Evolutionary conservation across 176 grass and related monocot species (phyloP).

Genomic region (Oryza officinalis): DNA sequence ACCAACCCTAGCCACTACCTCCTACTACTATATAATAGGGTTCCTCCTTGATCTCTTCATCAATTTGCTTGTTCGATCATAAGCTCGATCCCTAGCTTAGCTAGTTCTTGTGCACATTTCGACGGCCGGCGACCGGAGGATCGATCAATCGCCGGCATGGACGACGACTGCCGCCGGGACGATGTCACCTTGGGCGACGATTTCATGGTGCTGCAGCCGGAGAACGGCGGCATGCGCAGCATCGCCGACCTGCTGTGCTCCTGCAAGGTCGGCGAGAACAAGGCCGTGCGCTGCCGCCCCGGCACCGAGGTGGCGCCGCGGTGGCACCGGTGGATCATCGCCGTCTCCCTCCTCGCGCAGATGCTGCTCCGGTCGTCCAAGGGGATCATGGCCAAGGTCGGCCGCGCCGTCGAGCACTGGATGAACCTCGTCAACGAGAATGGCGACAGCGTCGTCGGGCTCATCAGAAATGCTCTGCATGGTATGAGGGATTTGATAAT

Average conservation of each 20-base stretch:
- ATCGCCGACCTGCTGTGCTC: conserved; percentile 59
- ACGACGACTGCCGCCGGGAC: neutral
- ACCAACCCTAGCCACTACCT: neutral
- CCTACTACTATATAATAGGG: neutral
- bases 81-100: neutral
- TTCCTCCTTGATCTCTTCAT: neutral
- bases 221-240: conserved; percentile 47
- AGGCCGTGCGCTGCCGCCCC: conserved; percentile 43
- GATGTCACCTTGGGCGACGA: conserved; percentile 37
- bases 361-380: conserved; percentile 53
- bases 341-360: conserved; percentile 57
- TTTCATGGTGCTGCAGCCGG: conserved; percentile 69
- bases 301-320: conserved; percentile 21
- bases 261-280: conserved; percentile 46
- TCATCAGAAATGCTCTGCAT: conserved; percentile 42
- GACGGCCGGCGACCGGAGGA: neutral
- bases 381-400: conserved; percentile 47
- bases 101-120: neutral
- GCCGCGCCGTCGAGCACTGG: conserved; percentile 56
- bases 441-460: conserved; percentile 31
- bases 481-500: conserved; percentile 35
- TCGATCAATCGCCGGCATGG: conserved; percentile 10
- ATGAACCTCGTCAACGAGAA: conserved; percentile 70
- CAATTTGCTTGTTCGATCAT: neutral
- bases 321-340: conserved; percentile 52